Evolutionary conservation across 495 filamentous ascomycete genomes (phyloP), one percentile per base, ranked within the genome.

Genomic region (Mytilinidion resinicola): DNA sequence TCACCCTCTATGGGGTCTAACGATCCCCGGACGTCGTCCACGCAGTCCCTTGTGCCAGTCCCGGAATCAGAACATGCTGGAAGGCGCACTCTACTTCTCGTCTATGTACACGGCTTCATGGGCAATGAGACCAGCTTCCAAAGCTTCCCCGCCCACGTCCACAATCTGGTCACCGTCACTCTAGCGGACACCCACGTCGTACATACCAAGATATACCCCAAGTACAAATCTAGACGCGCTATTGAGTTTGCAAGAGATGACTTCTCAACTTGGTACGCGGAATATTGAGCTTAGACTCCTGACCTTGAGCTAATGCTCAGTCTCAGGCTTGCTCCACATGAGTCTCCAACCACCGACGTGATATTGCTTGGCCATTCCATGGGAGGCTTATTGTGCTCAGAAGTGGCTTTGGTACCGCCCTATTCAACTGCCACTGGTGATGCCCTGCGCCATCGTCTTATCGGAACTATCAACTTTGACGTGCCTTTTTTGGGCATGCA

Each of bases 81-180:
- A 9, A 72, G 78, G n/a, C 71, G 91, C 56, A 86, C 73, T 33
- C 76, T 97, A 11, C 76, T 97, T 1, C 63, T 96, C 9, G 73
- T 97, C 20, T 96, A 90, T 68, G 84, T 97, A 64, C 91, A 96
- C 73, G 92, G 92, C 43, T 96, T 96, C 74, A 89, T 91, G 82
- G 92, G 92, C 30, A 86, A 87, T 49, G 90, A 95, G 71, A 85
- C 85, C 14, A 91, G 87, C 60, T 97, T 97, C 65, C 84, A 86
- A 57, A 85, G 84, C 30, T 92, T 96, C 60, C 92, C 92, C 1
- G 85, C 85, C 5, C 90, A 97, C 71, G 80, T 96, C 0, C 92
- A 97, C 72, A 80, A 83, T 67, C 74, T 89, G 20, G 74, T 96
- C 35, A 84, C 84, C n/a, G 72, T 78, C 1, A 77, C 82, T 0